phyloP scores from a whole-genome alignment of 495 filamentous ascomycete genomes.

The Xylaria longipes region DNA sequence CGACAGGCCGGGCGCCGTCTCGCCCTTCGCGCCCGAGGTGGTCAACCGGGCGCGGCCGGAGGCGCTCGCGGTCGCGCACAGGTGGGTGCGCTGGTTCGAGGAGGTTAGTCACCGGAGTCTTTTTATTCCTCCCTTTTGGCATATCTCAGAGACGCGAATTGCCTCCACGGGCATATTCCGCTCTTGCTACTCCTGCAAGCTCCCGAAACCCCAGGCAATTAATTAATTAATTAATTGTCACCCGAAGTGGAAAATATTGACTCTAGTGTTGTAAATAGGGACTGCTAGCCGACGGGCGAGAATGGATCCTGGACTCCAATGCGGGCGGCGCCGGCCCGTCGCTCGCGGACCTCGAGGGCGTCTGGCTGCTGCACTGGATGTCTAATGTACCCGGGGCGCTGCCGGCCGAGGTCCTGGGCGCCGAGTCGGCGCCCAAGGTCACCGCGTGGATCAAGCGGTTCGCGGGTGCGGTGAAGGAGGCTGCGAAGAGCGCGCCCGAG shows the following conservation, averaged over 20 bases:
- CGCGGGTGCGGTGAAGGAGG: slow-evolving; percentile 35
- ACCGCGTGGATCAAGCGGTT: slow-evolving; percentile 65
- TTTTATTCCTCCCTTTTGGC: too few relatives aligned
- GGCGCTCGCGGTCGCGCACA: slow-evolving; percentile 51
- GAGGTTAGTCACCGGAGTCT: too few relatives aligned
- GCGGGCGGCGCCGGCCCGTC: slow-evolving; percentile 49
- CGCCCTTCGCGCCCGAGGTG: slow-evolving; percentile 38
- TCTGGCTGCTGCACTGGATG: slow-evolving; percentile 68
- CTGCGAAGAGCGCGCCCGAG: slow-evolving; percentile 32
- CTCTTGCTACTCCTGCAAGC: too few relatives aligned
- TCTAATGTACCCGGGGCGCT: slow-evolving; percentile 48
- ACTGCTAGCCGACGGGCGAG: slow-evolving; percentile 44
- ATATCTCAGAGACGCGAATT: too few relatives aligned
- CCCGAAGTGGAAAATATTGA: too few relatives aligned
- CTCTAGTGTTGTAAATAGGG: too few relatives aligned
- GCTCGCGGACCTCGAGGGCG: slow-evolving; percentile 65
- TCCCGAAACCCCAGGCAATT: too few relatives aligned
- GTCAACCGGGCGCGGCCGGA: slow-evolving; percentile 43
- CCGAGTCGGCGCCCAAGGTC: slow-evolving; percentile 47
- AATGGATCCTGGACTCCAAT: slow-evolving; percentile 62
- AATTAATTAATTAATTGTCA: too few relatives aligned
- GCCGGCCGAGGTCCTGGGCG: slow-evolving; percentile 46
- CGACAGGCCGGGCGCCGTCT: slow-evolving; percentile 33
- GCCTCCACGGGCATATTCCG: too few relatives aligned
- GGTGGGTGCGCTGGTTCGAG: slow-evolving; percentile 58